Base-by-base conservation (phyloP, 2,329 filamentous ascomycete genomes). In the Mariannaea elegans region DNA sequence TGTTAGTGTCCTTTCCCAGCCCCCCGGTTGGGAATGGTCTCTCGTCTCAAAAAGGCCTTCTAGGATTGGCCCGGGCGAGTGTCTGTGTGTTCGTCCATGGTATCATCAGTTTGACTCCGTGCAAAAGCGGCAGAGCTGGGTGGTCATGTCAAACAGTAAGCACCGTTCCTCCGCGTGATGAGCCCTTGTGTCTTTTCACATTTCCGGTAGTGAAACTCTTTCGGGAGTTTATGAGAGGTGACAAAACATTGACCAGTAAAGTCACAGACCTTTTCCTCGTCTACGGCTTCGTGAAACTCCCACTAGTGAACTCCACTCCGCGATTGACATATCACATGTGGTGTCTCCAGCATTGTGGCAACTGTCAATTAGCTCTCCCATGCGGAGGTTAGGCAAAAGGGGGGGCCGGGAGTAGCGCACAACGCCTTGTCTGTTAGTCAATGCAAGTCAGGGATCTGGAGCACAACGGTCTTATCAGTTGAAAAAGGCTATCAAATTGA, bases 391-490 rank as follows among this genome's bases (percentile, higher is more conserved):
- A 14, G 34, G 13, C 16, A 9, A 36, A 27, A 21, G 38, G 34
- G 41, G 55, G 27, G 34, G 14, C 27, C 47, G 18, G 24, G 48
- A 31, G 23, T n/a, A n/a, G n/a, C n/a, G n/a, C n/a, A n/a, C n/a
- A n/a, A n/a, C n/a, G n/a, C n/a, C n/a, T 18, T 36, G 44, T 27
- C 24, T 36, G 42, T 38, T 21, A 21, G 31, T 32, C 36, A 47
- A 32, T 23, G 56, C 45, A 50, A 49, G 38, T 23, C 56, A 65
- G 56, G 65, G 57, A 64, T 61, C 59, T 56, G 54, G 54, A 53
- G 44, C 42, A 45, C 64, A 60, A 32, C 63, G 59, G 58, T 50
- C 66, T 69, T 69, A 69, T 69, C 66, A 66, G 54, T 51, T 45
- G 9, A n/a, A 49, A 47, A 27, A 27, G 24, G 60, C 21, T 42